Percentiles rank a stretch among this genome's conserved stretches.
Evolutionary conservation across 163 green algal species (phyloP).

Genomic region (Volvox carteri): DNA sequence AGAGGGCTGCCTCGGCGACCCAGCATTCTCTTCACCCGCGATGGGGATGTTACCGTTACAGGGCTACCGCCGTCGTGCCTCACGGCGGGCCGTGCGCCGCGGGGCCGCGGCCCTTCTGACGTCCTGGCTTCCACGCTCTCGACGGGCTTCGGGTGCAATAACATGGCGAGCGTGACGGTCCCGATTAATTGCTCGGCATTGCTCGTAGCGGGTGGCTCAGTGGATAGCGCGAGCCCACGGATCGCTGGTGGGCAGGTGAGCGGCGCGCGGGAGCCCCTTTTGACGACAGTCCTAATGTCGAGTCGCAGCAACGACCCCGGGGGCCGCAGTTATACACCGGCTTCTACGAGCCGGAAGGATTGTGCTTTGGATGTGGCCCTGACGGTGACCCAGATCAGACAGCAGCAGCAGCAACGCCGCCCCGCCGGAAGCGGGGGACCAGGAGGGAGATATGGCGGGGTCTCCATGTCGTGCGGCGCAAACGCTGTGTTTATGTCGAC

Average conservation of each 20-base stretch:
- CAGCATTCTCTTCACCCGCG: constrained; percentile 14
- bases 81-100: neutral
- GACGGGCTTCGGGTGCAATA: neutral
- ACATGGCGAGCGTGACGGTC: neutral
- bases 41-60: constrained; percentile 12
- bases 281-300: neutral
- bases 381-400: neutral
- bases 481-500: neutral
- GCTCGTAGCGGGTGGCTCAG: neutral
- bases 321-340: neutral
- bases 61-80: constrained; percentile 42
- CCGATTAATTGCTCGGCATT: neutral
- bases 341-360: no score
- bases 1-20: neutral
- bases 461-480: neutral
- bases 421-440: neutral
- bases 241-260: neutral
- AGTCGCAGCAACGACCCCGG: constrained; percentile 7
- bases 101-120: neutral
- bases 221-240: neutral
- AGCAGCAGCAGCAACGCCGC: neutral
- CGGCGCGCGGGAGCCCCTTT: neutral
- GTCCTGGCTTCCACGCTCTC: neutral
- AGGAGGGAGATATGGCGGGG: neutral
- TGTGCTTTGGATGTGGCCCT: neutral